Conservation (phyloP, 345 rosid genomes). For the Brassica cretica region DNA sequence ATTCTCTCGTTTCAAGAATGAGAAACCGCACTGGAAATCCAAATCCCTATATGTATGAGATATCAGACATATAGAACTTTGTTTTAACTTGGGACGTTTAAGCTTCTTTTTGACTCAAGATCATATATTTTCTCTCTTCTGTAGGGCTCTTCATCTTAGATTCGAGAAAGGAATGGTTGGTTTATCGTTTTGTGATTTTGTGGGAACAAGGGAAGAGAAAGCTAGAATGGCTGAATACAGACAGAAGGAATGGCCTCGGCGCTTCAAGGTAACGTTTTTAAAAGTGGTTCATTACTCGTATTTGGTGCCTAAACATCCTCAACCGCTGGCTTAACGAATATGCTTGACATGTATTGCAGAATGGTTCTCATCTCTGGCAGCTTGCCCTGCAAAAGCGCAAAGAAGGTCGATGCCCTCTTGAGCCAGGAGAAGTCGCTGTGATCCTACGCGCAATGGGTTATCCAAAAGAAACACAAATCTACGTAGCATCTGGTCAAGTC, state of each 20-base stretch:
- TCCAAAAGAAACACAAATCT: slow-evolving; percentile 97
- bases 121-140: slow-evolving; percentile 20
- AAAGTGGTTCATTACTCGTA: slow-evolving; percentile 9
- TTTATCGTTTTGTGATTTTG: slow-evolving; percentile 94
- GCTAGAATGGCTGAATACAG: slow-evolving; percentile 90
- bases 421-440: slow-evolving; percentile 99
- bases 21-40: slow-evolving; percentile 87
- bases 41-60: slow-evolving; percentile 84
- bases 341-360: slow-evolving; percentile 47
- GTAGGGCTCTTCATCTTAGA: slow-evolving; percentile 99
- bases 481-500: slow-evolving; percentile 99
- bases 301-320: slow-evolving; percentile 21
- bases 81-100: slow-evolving; percentile 1
- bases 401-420: slow-evolving; percentile 99
- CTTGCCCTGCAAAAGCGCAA: slow-evolving; percentile 91
- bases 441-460: slow-evolving; percentile 96
- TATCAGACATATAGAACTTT: slow-evolving; percentile 24
- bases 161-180: slow-evolving; percentile 99
- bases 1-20: slow-evolving; percentile 87
- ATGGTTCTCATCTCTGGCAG: slow-evolving; percentile 99
- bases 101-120: slow-evolving; percentile 11
- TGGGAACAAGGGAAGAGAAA: slow-evolving; percentile 98
- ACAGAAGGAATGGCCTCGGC: slow-evolving; percentile 98
- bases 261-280: slow-evolving; percentile 67
- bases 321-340: neutral